These are phyloP conservation scores for Vanrija humicola DNA, from an alignment of 1,284 basidiomycete genomes.

Conservation along the genomic window DNA sequence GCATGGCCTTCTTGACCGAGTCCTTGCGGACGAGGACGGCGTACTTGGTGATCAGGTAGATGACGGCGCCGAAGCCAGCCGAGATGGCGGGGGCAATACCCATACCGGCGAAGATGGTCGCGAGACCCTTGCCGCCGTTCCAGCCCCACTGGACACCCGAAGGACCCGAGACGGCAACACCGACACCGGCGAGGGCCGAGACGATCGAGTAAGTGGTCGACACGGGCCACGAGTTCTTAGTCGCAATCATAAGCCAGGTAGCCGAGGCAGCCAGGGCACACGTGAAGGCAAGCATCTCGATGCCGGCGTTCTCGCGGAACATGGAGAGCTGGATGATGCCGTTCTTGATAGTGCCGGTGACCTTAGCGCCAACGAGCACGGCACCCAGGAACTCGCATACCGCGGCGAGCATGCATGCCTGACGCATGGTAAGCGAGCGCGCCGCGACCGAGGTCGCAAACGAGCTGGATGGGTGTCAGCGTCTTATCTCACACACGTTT, in stretches of 20 bases:
- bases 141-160: slow-evolving; percentile 53
- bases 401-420: slow-evolving; percentile 49
- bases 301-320: slow-evolving; percentile 50
- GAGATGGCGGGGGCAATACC: slow-evolving; percentile 46
- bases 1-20: slow-evolving; percentile 41
- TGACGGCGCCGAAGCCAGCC: slow-evolving; percentile 48
- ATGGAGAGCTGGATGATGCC: slow-evolving; percentile 44
- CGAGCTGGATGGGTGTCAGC: slow-evolving; percentile 18
- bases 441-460: slow-evolving; percentile 53
- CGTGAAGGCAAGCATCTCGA: slow-evolving; percentile 52
- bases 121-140: slow-evolving; percentile 52
- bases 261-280: slow-evolving; percentile 47
- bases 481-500: background rate
- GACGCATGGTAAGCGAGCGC: slow-evolving; percentile 49
- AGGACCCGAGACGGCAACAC: slow-evolving; percentile 50
- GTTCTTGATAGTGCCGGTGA: slow-evolving; percentile 52
- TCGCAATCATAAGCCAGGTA: slow-evolving; percentile 50
- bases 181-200: slow-evolving; percentile 51
- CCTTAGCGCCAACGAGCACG: slow-evolving; percentile 49
- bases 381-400: slow-evolving; percentile 51
- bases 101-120: slow-evolving; percentile 49
- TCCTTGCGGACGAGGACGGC: slow-evolving; percentile 46
- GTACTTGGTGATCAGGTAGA: slow-evolving; percentile 50
- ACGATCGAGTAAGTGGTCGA: slow-evolving; percentile 52
- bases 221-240: slow-evolving; percentile 48